Conservation (phyloP, 257 asterid species). For the Rehmannia glutinosa region DNA sequence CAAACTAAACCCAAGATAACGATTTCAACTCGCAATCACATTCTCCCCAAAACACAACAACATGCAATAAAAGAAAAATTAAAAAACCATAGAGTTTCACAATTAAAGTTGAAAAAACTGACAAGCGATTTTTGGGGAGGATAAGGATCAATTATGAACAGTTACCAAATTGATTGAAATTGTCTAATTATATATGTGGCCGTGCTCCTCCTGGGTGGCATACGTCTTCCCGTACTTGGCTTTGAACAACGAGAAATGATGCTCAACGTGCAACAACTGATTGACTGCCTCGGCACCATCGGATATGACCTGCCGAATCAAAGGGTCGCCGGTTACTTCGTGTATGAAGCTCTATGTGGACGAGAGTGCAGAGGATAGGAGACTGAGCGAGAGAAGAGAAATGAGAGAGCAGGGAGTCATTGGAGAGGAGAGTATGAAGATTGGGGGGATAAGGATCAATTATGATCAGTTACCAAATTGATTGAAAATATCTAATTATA, state of each 20-base stretch:
- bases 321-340: slow-evolving; percentile 39
- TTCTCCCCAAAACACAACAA: too few relatives aligned
- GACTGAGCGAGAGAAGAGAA: slow-evolving; percentile 27
- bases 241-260: slow-evolving; percentile 67
- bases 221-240: slow-evolving; percentile 48
- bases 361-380: slow-evolving; percentile 25
- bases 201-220: slow-evolving; percentile 76
- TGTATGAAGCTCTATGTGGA: slow-evolving; percentile 17
- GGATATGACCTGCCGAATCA: slow-evolving; percentile 74
- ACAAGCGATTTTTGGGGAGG: too few relatives aligned
- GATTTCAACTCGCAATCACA: too few relatives aligned
- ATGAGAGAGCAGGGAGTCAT: slow-evolving; percentile 40
- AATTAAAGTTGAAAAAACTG: too few relatives aligned
- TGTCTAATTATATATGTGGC: slow-evolving; percentile 23
- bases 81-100: too few relatives aligned
- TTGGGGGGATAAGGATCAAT: too few relatives aligned
- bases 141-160: too few relatives aligned
- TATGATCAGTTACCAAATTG: too few relatives aligned
- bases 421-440: slow-evolving; percentile 20
- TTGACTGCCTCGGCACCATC: slow-evolving; percentile 50
- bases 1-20: too few relatives aligned
- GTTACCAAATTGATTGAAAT: too few relatives aligned
- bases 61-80: too few relatives aligned
- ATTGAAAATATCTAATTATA: too few relatives aligned
- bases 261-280: slow-evolving; percentile 61